These are phyloP conservation scores for Populus pruinosa DNA, from an alignment of 345 rosid species.

Conservation along the genomic window DNA sequence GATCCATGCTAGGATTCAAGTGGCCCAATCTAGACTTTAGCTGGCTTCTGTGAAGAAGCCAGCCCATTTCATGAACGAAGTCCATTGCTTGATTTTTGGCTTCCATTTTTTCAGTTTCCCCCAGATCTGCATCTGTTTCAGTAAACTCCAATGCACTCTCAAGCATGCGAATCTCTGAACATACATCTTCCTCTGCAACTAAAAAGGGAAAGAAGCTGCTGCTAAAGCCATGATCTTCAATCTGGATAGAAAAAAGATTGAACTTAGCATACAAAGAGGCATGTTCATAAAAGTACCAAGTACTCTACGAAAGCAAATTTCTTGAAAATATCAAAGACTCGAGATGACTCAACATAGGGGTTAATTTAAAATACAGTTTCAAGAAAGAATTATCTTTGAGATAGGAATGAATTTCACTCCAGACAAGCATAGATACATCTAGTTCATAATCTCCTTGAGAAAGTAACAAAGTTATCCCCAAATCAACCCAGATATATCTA, in stretches of 20 bases:
- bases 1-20: constrained; percentile 56
- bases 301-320: not conserved
- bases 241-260: constrained; percentile 46
- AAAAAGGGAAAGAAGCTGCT: constrained; percentile 94
- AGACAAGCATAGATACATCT: not conserved
- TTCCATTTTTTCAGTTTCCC: constrained; percentile 31
- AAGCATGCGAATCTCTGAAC: constrained; percentile 80
- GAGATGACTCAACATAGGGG: not conserved
- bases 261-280: constrained; percentile 1
- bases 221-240: constrained; percentile 84
- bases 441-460: not conserved
- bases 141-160: constrained; percentile 60
- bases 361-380: not conserved
- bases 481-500: not conserved
- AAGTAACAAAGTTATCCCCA: not conserved
- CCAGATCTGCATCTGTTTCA: constrained; percentile 45
- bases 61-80: constrained; percentile 93
- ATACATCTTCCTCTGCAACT: constrained; percentile 78
- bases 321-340: not conserved
- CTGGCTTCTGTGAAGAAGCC: constrained; percentile 92
- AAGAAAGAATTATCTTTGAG: not conserved
- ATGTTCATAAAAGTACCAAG: constrained; percentile 4
- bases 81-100: constrained; percentile 74
- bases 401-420: not conserved
- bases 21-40: constrained; percentile 52